phyloP scores from a whole-genome alignment of 176 grass and related monocot species.

The Olyra latifolia region DNA sequence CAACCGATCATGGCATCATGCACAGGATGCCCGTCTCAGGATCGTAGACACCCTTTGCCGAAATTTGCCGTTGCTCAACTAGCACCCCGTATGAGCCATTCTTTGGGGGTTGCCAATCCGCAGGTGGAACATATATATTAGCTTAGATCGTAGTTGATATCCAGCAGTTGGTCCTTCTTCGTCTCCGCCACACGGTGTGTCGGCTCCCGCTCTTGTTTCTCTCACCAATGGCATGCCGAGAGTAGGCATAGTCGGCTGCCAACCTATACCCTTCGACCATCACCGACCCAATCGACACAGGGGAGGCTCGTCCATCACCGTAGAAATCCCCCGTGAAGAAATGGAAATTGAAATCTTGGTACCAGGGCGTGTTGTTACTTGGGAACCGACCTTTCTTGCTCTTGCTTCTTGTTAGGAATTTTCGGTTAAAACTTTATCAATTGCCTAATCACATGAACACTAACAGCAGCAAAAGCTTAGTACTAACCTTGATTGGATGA shows the following conservation, averaged over 20 bases:
- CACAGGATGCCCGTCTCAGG: conserved; percentile 39
- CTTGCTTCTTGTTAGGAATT: no score
- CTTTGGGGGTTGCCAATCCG: not conserved
- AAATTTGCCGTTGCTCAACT: not conserved
- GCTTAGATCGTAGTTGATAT: conserved; percentile 42
- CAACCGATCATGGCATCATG: conserved; percentile 63
- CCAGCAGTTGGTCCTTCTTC: conserved; percentile 22
- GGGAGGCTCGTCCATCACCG: not conserved
- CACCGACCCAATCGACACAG: conserved; percentile 29
- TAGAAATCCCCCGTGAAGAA: not conserved
- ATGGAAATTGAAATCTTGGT: conserved; percentile 39
- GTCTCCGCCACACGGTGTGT: not conserved
- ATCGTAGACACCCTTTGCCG: conserved; percentile 69
- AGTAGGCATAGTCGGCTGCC: conserved; percentile 17
- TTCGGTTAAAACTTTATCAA: no score
- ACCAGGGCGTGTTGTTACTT: conserved; percentile 14
- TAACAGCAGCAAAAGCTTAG: no score
- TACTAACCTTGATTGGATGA: no score
- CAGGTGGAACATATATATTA: not conserved
- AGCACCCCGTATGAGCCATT: not conserved
- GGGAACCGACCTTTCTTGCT: conserved; percentile 23
- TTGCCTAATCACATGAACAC: no score
- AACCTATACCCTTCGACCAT: conserved; percentile 8
- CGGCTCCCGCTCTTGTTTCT: not conserved
- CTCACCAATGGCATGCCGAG: not conserved